Evolutionary conservation across 2,329 filamentous ascomycete genomes (phyloP), one percentile per base, ranked within the genome.

Genomic region (Amphichorda felina): DNA sequence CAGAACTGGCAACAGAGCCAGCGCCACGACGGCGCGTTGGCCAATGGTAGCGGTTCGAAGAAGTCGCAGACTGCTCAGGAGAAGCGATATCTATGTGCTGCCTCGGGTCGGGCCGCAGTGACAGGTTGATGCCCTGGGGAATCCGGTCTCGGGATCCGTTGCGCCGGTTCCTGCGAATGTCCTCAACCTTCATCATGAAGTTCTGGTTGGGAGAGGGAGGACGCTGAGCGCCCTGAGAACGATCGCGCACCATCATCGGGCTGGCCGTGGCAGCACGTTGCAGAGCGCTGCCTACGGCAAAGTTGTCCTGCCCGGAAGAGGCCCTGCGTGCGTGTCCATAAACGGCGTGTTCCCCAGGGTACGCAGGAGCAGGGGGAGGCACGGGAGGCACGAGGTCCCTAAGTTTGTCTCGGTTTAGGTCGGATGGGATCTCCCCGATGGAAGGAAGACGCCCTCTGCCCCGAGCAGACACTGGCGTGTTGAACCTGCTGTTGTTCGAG

Each of bases 141-240:
- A 89, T 94, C 16, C 85, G 75, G 46, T 82, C 82, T 13, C 82
- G 75, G 7, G 86, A 86, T 10, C 79, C 77, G 42, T 82, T 82
- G 19, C 80, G 71, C 21, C 68, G 72, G 29, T 64, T 63, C 15
- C 71, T 63, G 6, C 68, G 67, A 31, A 75, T 63, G 36, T 79
- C 71, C 21, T 60, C 49, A 57, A 80, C 75, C 33, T 77, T 37
- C 72, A 72, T 34, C 74, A 80, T 16, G 70, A 74, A 8, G 68
- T 73, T 24, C 72, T 83, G 13, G 34, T 60, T 54, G 2, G 60
- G 60, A 2, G 85, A 85, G 1, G 83, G 82, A 7, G 83, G 68
- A 63, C 64, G 30, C 60, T 58, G 43, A 35, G 48, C 52, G 7
- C 37, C 8, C 14, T 24, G 16, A 8, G 11, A 8, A 13, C 19